Base-by-base conservation (phyloP, 2,329 filamentous ascomycete genomes). In the Diplodia corticola region DNA sequence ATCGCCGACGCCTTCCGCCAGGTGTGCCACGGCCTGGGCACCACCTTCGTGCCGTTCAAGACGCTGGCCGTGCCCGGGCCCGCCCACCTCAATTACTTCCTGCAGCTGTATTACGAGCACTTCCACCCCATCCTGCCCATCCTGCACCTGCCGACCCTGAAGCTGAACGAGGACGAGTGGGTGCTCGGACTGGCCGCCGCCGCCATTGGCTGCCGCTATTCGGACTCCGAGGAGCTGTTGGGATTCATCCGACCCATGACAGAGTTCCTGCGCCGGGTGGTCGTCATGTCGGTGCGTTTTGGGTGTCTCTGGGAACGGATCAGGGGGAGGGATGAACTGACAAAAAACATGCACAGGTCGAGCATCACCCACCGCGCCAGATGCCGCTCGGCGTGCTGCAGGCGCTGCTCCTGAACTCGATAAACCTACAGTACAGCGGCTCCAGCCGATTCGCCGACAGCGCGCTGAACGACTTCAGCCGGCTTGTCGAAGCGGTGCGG, bases 31-130 rank as follows among this genome's bases (percentile, higher is more conserved):
- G 46, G 49, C 17, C 17, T 63, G 55, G 40, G 46, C 4, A 49
- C 55, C 5, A 46, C 48, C 1, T 53, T 63, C 15, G 55, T 44
- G 17, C 64, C 46, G 20, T 66, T 66, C 49, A 53, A 59, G 26
- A 63, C 44, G 5, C 22, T 50, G 53, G 49, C 44, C 5, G 48
- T 66, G 2, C 64, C 64, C 2, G 26, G 26, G 1, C 53, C 35
- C 12, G 53, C n/a, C 1, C 64, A 61, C 3, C 24, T 66, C 15
- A 66, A 66, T 9, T 66, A 66, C 15, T 63, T 66, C 15, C 15
- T 61, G 10, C 44, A 66, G 28, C 54, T 61, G 6, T 66, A 66
- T 20, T 66, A 48, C 48, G 64, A 66, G 48, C 53, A 66, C 3
- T 61, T 66, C 15, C 46, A 66, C 13, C 64, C 64, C 12, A 35